Evolutionary conservation across 805 yeast genomes (phyloP).

Genomic region (Lipomyces spencermartinsiae): DNA sequence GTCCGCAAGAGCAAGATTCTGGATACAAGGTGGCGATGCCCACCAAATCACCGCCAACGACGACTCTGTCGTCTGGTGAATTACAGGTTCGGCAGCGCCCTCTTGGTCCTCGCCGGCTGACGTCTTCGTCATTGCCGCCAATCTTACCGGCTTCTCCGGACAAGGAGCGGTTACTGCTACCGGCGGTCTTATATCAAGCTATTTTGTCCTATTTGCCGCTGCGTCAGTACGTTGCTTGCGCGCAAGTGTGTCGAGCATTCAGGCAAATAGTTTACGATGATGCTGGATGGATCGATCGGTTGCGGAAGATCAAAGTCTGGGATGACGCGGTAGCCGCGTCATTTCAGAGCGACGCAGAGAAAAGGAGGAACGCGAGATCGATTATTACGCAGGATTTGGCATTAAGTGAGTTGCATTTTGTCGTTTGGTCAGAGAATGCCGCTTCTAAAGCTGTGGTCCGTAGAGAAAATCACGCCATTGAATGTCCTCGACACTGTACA

Average conservation of each 20-base stretch:
- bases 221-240: conserved; percentile 29
- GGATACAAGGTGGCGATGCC: conserved; percentile 8
- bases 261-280: conserved; percentile 37
- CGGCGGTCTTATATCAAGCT: conserved; percentile 16
- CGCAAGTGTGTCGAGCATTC: conserved; percentile 37
- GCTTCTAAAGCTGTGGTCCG: not conserved
- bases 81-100: not conserved
- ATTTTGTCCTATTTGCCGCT: conserved; percentile 29
- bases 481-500: conserved; percentile 47
- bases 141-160: conserved; percentile 19
- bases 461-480: conserved; percentile 45
- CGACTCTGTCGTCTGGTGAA: conserved; percentile 6
- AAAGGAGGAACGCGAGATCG: conserved; percentile 16
- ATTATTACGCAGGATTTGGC: conserved; percentile 20
- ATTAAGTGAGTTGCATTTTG: conserved; percentile 7
- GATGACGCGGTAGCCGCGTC: conserved; percentile 38
- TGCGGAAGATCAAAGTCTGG: conserved; percentile 45
- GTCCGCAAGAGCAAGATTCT: not conserved
- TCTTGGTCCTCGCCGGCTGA: conserved; percentile 13
- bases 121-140: conserved; percentile 30
- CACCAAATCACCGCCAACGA: conserved; percentile 1
- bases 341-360: conserved; percentile 10
- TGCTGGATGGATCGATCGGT: conserved; percentile 31
- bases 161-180: conserved; percentile 11
- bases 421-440: not conserved